phyloP scores from a whole-genome alignment of 1,139 yeast species.

The Suhomyces wounanorum region DNA sequence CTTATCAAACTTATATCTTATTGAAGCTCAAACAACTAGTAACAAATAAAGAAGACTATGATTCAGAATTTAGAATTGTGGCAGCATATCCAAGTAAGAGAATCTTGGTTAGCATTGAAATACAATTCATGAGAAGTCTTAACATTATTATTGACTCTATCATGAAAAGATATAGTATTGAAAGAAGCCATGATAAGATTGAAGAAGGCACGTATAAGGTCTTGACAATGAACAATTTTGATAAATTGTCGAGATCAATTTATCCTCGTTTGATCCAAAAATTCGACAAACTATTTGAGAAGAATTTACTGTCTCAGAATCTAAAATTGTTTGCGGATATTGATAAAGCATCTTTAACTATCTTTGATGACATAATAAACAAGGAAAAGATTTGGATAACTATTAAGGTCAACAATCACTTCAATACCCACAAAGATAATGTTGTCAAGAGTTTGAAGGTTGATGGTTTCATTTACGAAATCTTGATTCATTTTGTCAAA shows the following conservation, averaged over 20 bases:
- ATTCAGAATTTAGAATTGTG: constrained; percentile 19
- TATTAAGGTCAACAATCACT: constrained; percentile 31
- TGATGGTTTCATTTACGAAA: constrained; percentile 45
- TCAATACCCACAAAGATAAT: constrained; percentile 17
- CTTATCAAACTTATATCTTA: constrained; percentile 40
- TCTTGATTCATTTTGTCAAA: constrained; percentile 46
- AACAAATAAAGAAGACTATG: constrained; percentile 34
- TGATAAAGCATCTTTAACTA: constrained; percentile 45
- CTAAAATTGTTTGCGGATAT: constrained; percentile 46
- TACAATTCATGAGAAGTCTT: constrained; percentile 52
- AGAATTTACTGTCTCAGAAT: constrained; percentile 40
- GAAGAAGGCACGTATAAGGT: constrained; percentile 40
- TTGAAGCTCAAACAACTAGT: constrained; percentile 35
- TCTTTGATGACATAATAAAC: constrained; percentile 44
- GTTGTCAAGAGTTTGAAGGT: constrained; percentile 22
- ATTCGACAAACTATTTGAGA: constrained; percentile 40
- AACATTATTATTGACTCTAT: constrained; percentile 52
- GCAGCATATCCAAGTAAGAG: constrained; percentile 46
- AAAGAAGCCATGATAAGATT: constrained; percentile 25
- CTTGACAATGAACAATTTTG: constrained; percentile 50
- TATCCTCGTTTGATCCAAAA: constrained; percentile 37
- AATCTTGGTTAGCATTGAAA: constrained; percentile 44
- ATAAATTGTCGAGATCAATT: constrained; percentile 34
- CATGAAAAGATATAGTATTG: constrained; percentile 44
- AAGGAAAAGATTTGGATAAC: constrained; percentile 42